Evolutionary conservation across 176 grass and related monocot species (phyloP).

Genomic region (Eleusine coracana): DNA sequence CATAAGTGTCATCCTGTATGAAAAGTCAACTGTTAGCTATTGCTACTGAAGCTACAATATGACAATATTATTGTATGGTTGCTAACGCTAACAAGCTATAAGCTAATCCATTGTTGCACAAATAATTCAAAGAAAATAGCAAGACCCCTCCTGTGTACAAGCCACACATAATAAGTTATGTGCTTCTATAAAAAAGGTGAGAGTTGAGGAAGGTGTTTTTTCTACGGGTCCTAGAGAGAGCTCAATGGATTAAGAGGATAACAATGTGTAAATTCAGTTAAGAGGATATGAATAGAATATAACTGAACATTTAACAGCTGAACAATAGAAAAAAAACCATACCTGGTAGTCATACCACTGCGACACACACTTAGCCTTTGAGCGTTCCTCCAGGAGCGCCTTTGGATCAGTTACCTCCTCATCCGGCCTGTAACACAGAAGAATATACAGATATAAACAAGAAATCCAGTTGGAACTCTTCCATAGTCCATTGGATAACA

Average conservation of each 20-base stretch:
- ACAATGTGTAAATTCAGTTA: neutral
- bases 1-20: neutral
- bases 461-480: neutral
- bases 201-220: neutral
- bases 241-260: too few species aligned
- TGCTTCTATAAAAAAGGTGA: neutral
- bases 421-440: constrained; percentile 64
- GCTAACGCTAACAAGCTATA: neutral
- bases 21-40: neutral
- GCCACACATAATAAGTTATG: neutral
- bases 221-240: constrained; percentile 8
- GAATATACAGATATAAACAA: constrained; percentile 1
- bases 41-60: neutral
- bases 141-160: neutral
- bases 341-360: constrained; percentile 73
- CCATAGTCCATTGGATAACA: neutral
- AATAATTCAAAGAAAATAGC: too few species aligned
- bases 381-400: constrained; percentile 64
- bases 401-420: constrained; percentile 82
- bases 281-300: neutral
- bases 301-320: constrained; percentile 9
- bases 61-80: neutral
- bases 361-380: constrained; percentile 77
- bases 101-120: too few species aligned
- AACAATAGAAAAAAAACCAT: constrained; percentile 27